Evolutionary conservation across 2,329 filamentous ascomycete genomes (phyloP).

Genomic region (Microsporum audouinii): DNA sequence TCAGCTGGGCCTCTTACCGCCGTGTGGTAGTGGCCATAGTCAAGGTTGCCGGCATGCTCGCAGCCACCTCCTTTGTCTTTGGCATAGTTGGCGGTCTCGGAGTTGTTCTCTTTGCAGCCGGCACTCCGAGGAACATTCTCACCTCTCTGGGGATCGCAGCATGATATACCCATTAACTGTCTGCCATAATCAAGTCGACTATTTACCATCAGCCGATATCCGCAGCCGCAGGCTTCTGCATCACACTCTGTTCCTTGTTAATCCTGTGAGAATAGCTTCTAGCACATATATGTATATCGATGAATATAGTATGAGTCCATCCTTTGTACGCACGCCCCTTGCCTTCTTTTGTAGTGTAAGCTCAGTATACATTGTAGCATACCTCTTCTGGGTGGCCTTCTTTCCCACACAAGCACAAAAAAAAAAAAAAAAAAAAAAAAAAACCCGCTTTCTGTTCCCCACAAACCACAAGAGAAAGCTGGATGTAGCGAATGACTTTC

Average conservation of each 20-base stretch:
- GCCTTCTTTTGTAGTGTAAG: too few relatives aligned
- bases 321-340: too few relatives aligned
- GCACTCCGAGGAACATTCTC: neutral
- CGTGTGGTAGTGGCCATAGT: conserved; percentile 62
- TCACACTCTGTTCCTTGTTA: neutral
- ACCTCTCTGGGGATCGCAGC: neutral
- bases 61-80: conserved; percentile 40
- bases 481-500: neutral
- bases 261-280: neutral
- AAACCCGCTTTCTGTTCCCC: too few relatives aligned
- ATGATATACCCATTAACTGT: neutral
- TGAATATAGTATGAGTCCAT: neutral
- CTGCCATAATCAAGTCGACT: too few relatives aligned
- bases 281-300: neutral
- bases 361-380: too few relatives aligned
- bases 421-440: too few relatives aligned
- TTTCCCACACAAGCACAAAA: too few relatives aligned
- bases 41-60: conserved; percentile 54
- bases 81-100: conserved; percentile 43
- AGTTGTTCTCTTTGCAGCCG: conserved; percentile 34
- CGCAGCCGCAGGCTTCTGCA: neutral
- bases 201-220: too few relatives aligned
- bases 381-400: too few relatives aligned
- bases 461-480: too few relatives aligned
- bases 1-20: conserved; percentile 59